phyloP scores from a whole-genome alignment of 2,329 filamentous ascomycete genomes.

The Penicillium sp. region DNA sequence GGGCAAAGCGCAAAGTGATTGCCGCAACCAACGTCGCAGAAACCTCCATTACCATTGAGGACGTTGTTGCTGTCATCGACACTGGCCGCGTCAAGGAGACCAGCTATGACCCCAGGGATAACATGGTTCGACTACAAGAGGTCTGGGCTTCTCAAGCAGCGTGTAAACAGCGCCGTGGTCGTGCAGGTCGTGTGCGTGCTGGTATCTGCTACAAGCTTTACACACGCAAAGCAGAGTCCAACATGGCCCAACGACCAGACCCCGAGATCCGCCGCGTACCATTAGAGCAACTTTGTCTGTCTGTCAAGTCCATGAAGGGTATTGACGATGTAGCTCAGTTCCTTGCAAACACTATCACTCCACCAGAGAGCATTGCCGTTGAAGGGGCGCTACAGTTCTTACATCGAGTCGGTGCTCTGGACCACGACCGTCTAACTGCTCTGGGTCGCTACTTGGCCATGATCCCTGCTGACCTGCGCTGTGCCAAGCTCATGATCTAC shows the following conservation, averaged over 20 bases:
- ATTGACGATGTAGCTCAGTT: conserved; percentile 75
- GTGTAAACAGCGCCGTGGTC: conserved; percentile 87
- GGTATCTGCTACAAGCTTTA: conserved; percentile 95
- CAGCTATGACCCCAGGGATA: conserved; percentile 82
- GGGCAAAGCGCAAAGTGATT: conserved; percentile 82
- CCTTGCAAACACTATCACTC: conserved; percentile 78
- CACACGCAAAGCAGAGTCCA: conserved; percentile 72
- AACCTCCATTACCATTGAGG: conserved; percentile 97
- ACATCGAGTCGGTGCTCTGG: conserved; percentile 78
- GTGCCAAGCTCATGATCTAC: conserved; percentile 91
- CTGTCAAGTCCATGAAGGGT: conserved; percentile 84
- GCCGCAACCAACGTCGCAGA: conserved; percentile 96
- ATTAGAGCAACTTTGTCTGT: conserved; percentile 87
- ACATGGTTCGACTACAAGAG: conserved; percentile 90
- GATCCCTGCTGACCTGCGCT: conserved; percentile 88
- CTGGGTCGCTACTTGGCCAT: conserved; percentile 89
- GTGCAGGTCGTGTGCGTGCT: conserved; percentile 85
- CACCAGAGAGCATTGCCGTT: conserved; percentile 77
- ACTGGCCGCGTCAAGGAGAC: conserved; percentile 95
- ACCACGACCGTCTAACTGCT: conserved; percentile 79
- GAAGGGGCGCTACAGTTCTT: conserved; percentile 76
- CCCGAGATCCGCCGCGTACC: conserved; percentile 92
- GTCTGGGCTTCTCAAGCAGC: conserved; percentile 92
- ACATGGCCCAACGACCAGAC: conserved; percentile 83
- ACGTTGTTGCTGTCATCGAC: conserved; percentile 93